A percentile compares a stretch with the other conserved stretches of the same genome.
These are phyloP conservation scores for Eucalyptus caleyi DNA, from an alignment of 345 rosid species.

Conservation along the genomic window DNA sequence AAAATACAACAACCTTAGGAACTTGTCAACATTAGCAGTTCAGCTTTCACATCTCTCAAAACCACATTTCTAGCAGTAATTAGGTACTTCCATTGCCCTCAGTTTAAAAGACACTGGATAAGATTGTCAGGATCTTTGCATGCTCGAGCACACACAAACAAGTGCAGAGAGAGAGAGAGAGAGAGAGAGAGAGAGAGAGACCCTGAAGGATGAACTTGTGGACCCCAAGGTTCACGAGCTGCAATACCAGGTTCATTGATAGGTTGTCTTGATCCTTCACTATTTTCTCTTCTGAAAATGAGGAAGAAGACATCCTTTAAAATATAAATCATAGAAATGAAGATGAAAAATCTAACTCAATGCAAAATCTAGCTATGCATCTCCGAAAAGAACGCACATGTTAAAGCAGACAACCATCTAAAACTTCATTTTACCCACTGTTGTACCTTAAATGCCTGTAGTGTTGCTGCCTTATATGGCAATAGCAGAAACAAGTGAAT, in stretches of 20 bases:
- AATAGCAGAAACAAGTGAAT: not conserved
- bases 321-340: not conserved
- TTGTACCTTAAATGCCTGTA: not conserved
- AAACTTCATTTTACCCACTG: not conserved
- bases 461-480: not conserved
- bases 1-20: not conserved
- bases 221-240: slow-evolving; percentile 16
- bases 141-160: not conserved
- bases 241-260: slow-evolving; percentile 2
- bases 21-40: not conserved
- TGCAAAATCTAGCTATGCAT: not conserved
- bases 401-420: not conserved
- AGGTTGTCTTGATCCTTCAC: slow-evolving; percentile 12
- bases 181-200: not conserved
- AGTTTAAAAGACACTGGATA: not conserved
- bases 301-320: not conserved
- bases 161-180: not conserved
- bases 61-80: not conserved
- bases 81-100: not conserved
- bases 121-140: not conserved
- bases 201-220: slow-evolving; percentile 57
- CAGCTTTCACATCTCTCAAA: not conserved
- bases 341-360: not conserved
- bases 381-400: not conserved
- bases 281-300: slow-evolving; percentile 22